These are phyloP conservation scores for Mycena vitilis DNA, from an alignment of 768 basidiomycete species.

Conservation along the genomic window DNA sequence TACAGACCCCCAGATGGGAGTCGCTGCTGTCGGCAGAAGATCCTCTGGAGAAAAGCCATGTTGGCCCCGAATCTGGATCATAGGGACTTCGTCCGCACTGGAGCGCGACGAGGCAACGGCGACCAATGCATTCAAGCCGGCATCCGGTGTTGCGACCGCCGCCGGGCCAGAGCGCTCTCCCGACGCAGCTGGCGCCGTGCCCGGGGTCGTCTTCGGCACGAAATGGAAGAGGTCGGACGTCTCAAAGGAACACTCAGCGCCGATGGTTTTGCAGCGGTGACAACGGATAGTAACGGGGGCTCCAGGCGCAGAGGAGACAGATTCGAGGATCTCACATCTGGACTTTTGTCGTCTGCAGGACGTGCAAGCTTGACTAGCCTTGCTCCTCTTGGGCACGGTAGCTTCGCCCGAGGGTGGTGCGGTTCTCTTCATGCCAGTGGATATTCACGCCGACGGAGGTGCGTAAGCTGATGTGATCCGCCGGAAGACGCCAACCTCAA, in stretches of 20 bases:
- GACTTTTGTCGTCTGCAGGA: slow-evolving; percentile 60
- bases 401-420: background rate
- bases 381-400: background rate
- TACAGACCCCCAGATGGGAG: slow-evolving; percentile 52
- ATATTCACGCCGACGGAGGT: too few relatives aligned
- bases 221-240: slow-evolving; percentile 44
- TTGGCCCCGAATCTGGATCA: slow-evolving; percentile 9
- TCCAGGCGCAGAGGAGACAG: slow-evolving; percentile 18
- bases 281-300: slow-evolving; percentile 46
- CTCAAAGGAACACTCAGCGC: slow-evolving; percentile 59
- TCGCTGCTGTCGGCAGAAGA: slow-evolving; percentile 48
- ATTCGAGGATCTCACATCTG: slow-evolving; percentile 61
- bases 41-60: slow-evolving; percentile 49
- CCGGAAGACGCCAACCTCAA: too few relatives aligned
- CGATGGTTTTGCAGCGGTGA: slow-evolving; percentile 63
- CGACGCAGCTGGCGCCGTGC: slow-evolving; percentile 15
- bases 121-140: slow-evolving; percentile 27
- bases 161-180: background rate
- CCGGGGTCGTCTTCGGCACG: slow-evolving; percentile 22
- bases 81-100: background rate
- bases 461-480: too few relatives aligned
- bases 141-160: slow-evolving; percentile 3
- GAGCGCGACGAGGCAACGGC: slow-evolving; percentile 34
- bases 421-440: background rate
- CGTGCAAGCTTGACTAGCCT: background rate